Evolutionary conservation across 1,139 yeast species (phyloP), one percentile per base, ranked within the genome.

Genomic region (Blastobotrys niveus): DNA sequence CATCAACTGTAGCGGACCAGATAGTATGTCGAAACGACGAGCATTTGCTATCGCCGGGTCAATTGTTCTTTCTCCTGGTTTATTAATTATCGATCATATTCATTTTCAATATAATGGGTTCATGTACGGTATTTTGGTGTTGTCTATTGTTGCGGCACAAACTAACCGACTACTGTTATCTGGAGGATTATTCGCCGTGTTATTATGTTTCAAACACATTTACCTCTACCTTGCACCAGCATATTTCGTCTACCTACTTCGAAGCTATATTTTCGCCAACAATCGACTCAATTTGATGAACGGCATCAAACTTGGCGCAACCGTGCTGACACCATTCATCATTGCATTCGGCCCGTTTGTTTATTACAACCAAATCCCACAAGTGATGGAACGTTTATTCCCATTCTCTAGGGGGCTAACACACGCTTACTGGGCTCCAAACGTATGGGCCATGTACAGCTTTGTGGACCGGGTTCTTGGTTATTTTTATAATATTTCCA

Each of bases 401-500:
- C 98, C 98, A 5, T 91, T 91, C 60, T 83, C 95, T 42, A 74
- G 98, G 59, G 98, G 98, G 1, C 72, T 93, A 33, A 91, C 96
- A 4, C 98, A 93, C 64, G 96, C 97, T 0, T 93, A 93, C 66
- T 91, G 98, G 98, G 98, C 98, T 0, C 98, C 98, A 3, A 91
- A 91, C 57, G 70, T 88, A 43, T 91, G 99, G 99, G 96, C 98
- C 0, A 57, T 91, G 10, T 91, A 91, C 63, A 85, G 96, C 0
- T 83, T 86, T 54, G 52, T 73, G n/a, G 99, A 91, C 64, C 72
- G 95, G 48, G 60, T 81, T 0, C 69, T 89, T 45, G 77, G 87
- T 71, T 50, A 57, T 74, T 18, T 74, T 67, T 57, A 66, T 69
- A 45, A 53, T 25, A 39, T 43, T 9, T 42, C 50, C 2, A 44